Percentiles rank a stretch among this genome's conserved stretches.
Conservation (phyloP, 768 basidiomycete genomes). For the Phaffia tasmanica region DNA sequence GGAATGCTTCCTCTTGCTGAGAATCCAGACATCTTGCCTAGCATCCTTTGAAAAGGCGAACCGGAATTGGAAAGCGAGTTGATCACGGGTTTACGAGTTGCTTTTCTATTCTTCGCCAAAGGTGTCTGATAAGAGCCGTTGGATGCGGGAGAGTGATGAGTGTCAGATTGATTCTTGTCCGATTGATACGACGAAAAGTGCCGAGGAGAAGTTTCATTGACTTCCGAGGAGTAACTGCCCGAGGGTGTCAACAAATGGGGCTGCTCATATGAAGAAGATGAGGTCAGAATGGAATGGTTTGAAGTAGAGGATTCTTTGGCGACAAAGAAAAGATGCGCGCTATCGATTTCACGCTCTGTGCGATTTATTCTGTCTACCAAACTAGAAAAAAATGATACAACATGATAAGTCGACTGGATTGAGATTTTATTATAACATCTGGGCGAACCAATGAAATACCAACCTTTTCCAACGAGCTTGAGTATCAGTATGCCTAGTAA, state of each 20-base stretch:
- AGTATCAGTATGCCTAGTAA: not conserved
- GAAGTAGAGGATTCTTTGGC: too few species aligned
- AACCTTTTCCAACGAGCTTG: not conserved
- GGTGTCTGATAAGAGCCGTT: slow-evolving; percentile 1
- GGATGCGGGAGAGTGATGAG: not conserved
- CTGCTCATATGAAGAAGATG: not conserved
- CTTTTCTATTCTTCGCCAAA: not conserved
- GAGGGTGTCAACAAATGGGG: not conserved
- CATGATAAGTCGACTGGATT: too few species aligned
- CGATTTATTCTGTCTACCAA: too few species aligned
- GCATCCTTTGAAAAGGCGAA: slow-evolving; percentile 12
- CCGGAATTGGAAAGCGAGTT: slow-evolving; percentile 5
- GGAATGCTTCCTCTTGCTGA: not conserved
- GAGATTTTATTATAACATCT: too few species aligned
- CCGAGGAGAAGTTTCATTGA: not conserved
- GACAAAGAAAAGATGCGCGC: too few species aligned
- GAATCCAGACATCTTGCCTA: slow-evolving; percentile 12
- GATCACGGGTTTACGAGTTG: not conserved
- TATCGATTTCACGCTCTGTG: too few species aligned
- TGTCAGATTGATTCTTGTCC: not conserved
- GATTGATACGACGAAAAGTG: not conserved
- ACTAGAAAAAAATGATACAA: too few species aligned
- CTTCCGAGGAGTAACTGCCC: not conserved
- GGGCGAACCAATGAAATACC: not conserved
- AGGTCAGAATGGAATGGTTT: too few species aligned